These are phyloP conservation scores for Silene uniflora DNA, from an alignment of 148 eudicot genomes.

Conservation along the genomic window DNA sequence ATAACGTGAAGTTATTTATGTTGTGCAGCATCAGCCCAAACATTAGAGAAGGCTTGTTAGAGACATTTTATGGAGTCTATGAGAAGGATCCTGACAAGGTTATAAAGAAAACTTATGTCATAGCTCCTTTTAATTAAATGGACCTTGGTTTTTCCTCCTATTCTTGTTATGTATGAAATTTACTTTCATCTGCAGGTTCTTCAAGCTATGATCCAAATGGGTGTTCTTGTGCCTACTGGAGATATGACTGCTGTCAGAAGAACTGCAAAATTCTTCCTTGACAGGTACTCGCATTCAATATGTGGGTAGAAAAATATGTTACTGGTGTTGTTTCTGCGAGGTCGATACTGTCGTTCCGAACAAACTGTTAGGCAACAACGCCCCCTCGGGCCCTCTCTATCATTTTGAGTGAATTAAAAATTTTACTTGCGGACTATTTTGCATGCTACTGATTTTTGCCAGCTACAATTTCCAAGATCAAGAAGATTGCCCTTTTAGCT, in stretches of 20 bases:
- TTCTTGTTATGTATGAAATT: neutral
- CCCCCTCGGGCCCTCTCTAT: neutral
- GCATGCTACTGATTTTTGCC: neutral
- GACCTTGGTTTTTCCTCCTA: neutral
- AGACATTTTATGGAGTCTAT: constrained; percentile 91
- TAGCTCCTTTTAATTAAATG: constrained; percentile 9
- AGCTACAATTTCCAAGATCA: neutral
- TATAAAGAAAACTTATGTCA: constrained; percentile 5
- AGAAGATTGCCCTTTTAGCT: neutral
- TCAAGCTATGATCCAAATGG: constrained; percentile 96
- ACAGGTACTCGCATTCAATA: constrained; percentile 45
- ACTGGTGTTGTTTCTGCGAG: neutral
- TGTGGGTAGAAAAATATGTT: neutral
- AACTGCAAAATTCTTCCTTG: constrained; percentile 91
- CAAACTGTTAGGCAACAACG: neutral
- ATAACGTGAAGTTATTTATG: constrained; percentile 13
- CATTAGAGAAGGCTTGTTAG: constrained; percentile 90
- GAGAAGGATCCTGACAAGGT: constrained; percentile 96
- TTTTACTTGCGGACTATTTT: neutral
- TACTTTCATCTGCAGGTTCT: constrained; percentile 56
- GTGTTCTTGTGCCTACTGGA: constrained; percentile 97
- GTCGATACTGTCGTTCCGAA: neutral
- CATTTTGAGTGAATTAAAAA: neutral
- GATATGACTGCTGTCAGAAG: constrained; percentile 96
- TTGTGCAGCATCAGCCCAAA: constrained; percentile 85